These are phyloP conservation scores for Rhexocercosporidium sp. DNA, from an alignment of 2,329 filamentous ascomycete genomes.

Conservation along the genomic window DNA sequence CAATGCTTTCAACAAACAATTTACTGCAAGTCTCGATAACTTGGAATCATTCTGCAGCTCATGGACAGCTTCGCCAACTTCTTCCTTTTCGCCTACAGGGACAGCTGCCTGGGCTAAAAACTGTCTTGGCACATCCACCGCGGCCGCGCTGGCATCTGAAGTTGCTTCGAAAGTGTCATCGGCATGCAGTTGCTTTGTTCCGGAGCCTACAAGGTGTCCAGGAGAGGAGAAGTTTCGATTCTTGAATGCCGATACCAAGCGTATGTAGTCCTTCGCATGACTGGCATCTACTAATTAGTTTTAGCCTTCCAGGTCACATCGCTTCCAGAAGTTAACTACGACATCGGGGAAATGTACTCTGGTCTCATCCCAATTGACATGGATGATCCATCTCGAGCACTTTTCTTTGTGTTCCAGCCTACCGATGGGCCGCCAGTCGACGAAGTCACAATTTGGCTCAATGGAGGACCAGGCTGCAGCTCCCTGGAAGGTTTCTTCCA, in stretches of 20 bases:
- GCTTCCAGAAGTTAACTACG: conserved; percentile 34
- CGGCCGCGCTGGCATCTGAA: background rate
- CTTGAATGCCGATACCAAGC: conserved; percentile 18
- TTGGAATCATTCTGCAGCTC: conserved; percentile 18
- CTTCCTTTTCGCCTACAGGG: conserved; percentile 9
- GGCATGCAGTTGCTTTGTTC: conserved; percentile 17
- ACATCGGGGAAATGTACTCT: conserved; percentile 37
- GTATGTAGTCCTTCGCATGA: conserved; percentile 6
- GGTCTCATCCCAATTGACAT: conserved; percentile 55
- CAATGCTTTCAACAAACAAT: conserved; percentile 20
- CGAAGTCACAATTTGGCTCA: conserved; percentile 55
- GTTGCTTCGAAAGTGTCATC: conserved; percentile 18
- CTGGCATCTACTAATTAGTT: background rate
- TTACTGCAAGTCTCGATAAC: conserved; percentile 16
- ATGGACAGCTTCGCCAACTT: conserved; percentile 7
- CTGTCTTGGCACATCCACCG: conserved; percentile 14
- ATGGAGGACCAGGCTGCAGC: conserved; percentile 57
- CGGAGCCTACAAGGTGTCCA: conserved; percentile 12
- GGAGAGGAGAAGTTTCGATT: conserved; percentile 21
- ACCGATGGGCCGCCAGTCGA: conserved; percentile 50
- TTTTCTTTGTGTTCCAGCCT: conserved; percentile 60
- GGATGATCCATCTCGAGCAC: conserved; percentile 48
- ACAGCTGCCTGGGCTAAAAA: conserved; percentile 14
- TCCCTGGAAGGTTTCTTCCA: conserved; percentile 43
- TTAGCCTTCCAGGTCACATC: conserved; percentile 32